Evolutionary conservation across 1,284 basidiomycete species (phyloP).

Genomic region (Bjerkandera adusta): DNA sequence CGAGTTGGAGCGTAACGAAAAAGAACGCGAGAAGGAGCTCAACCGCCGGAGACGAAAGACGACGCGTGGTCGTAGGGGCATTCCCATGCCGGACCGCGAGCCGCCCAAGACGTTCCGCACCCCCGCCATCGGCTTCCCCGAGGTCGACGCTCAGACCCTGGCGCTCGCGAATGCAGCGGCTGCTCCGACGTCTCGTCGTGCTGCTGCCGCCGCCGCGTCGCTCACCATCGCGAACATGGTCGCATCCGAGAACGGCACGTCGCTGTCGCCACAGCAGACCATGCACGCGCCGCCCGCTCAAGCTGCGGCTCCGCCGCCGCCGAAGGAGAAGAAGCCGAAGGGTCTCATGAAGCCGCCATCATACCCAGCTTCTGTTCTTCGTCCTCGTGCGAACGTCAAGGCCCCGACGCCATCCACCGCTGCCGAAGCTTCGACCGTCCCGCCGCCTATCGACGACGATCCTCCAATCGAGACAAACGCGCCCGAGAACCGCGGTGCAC

Average conservation of each 20-base stretch:
- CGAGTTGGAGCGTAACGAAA: slow-evolving; percentile 87
- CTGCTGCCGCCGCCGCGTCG: slow-evolving; percentile 82
- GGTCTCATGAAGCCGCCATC: slow-evolving; percentile 71
- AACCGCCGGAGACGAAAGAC: slow-evolving; percentile 84
- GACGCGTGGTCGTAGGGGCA: slow-evolving; percentile 86
- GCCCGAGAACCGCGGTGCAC: slow-evolving; percentile 44
- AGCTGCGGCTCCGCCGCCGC: slow-evolving; percentile 28
- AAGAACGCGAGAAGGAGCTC: slow-evolving; percentile 91
- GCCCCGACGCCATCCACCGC: slow-evolving; percentile 66
- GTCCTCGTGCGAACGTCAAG: slow-evolving; percentile 52
- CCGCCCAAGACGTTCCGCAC: slow-evolving; percentile 91
- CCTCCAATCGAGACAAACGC: slow-evolving; percentile 38
- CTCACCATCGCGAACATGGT: slow-evolving; percentile 82
- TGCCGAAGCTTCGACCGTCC: slow-evolving; percentile 52
- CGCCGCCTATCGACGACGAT: slow-evolving; percentile 59
- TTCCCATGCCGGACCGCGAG: slow-evolving; percentile 91
- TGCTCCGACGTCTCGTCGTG: slow-evolving; percentile 70
- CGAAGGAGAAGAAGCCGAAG: slow-evolving; percentile 69
- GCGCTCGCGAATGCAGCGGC: slow-evolving; percentile 61
- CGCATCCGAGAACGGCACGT: slow-evolving; percentile 73
- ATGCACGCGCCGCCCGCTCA: slow-evolving; percentile 42
- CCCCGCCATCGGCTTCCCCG: slow-evolving; percentile 80
- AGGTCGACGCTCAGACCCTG: slow-evolving; percentile 66
- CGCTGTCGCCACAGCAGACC: slow-evolving; percentile 49
- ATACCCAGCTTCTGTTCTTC: slow-evolving; percentile 52